These are phyloP conservation scores for Mycosarcoma maydis DNA, from an alignment of 1,284 basidiomycete species.

Conservation along the genomic window DNA sequence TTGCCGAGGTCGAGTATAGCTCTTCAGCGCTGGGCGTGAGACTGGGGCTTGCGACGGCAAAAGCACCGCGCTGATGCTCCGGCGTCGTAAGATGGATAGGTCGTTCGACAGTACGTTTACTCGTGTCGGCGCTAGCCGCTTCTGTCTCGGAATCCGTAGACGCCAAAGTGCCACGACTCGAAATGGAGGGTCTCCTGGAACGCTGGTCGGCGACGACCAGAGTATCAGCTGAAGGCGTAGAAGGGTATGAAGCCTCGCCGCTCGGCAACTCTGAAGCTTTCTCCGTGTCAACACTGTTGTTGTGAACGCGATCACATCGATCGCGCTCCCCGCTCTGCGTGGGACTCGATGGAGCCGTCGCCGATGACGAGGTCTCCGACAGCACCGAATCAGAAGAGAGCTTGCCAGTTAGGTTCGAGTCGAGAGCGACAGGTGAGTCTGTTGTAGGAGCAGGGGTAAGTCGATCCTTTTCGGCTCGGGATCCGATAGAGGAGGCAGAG, in stretches of 20 bases:
- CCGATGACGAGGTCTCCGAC: conserved; percentile 14
- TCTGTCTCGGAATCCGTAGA: background rate
- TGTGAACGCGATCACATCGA: background rate
- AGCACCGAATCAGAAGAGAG: conserved; percentile 5
- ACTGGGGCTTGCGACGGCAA: conserved; percentile 2
- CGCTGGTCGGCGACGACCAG: too few species aligned
- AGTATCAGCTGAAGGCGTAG: background rate
- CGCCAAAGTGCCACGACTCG: too few species aligned
- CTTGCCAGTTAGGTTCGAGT: conserved; percentile 6
- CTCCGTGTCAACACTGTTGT: background rate
- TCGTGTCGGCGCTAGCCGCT: background rate
- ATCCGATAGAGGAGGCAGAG: conserved; percentile 29
- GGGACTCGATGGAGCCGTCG: conserved; percentile 28
- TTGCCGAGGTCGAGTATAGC: conserved; percentile 17
- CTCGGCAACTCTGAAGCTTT: background rate
- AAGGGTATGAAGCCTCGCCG: conserved; percentile 1
- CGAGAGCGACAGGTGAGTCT: conserved; percentile 12
- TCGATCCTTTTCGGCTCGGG: conserved; percentile 21
- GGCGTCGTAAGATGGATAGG: background rate
- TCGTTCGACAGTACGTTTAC: background rate
- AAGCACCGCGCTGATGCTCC: background rate
- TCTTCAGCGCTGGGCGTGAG: conserved; percentile 40
- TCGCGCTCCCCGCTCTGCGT: background rate
- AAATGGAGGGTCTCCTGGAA: too few species aligned
- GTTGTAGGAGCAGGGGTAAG: conserved; percentile 11